Evolutionary conservation across 257 asterid species (phyloP), one percentile per base, ranked within the genome.

Genomic region (Cynanchum wilfordii): DNA sequence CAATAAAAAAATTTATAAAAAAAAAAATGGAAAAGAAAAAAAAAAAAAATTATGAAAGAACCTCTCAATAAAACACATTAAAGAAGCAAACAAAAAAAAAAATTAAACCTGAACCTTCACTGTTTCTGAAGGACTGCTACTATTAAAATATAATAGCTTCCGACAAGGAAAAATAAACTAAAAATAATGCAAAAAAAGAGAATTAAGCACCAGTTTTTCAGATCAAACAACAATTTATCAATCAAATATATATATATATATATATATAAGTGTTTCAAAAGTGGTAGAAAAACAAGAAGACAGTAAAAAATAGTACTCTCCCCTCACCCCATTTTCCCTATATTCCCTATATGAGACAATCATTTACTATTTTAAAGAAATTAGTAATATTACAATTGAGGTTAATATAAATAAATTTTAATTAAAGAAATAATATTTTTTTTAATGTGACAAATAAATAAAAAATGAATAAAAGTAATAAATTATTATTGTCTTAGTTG

Each of bases 401-500:
- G 45, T 40, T 5, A 0, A 6, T 40, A 7, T 40, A 40, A 40
- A 40, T 40, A 40, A 3, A 40, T 6, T 6, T 40, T 6, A 38
- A 38, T 38, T 38, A 38, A 38, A 38, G 42, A 38, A 38, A 38
- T 38, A 30, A 30, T n/a, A 30, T 30, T 33, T 33, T 33, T 5
- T 33, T 33, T 33, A 33, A n/a, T n/a, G n/a, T n/a, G n/a, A n/a
- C n/a, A n/a, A n/a, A n/a, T n/a, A n/a, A n/a, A 47, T 4, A n/a
- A 40, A 7, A 5, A 0, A 3, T 62, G 15, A 62, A 47, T 36
- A 42, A 69, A 33, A 45, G 20, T 49, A 24, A 8, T 29, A 49
- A 42, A 49, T 60, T 42, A 60, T 65, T 49, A 70, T 67, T 76
- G 38, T 78, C 67, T 75, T 68, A 56, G 55, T 79, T 75, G 76